A percentile compares a stretch with the other conserved stretches of the same genome.
Evolutionary conservation across 495 filamentous ascomycete genomes (phyloP).

Genomic region (Pyrenula aspistea): DNA sequence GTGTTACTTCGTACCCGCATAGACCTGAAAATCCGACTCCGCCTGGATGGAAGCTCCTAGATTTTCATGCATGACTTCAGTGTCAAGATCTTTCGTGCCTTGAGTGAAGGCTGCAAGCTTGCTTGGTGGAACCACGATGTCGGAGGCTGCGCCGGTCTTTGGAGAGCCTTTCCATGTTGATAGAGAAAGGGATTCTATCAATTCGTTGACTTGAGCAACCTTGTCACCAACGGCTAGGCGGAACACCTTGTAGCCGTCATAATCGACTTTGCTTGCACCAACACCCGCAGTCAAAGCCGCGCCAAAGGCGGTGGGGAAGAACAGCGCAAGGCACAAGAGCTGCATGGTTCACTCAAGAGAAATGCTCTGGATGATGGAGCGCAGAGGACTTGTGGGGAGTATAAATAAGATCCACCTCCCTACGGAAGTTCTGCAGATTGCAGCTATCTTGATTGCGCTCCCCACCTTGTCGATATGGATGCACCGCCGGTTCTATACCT

Average conservation of each 20-base stretch:
- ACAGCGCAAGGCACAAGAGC: not conserved
- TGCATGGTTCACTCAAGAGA: too few species aligned
- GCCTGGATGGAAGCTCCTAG: conserved; percentile 27
- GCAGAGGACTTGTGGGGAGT: too few species aligned
- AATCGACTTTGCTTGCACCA: conserved; percentile 14
- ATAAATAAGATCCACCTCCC: too few species aligned
- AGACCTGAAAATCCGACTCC: conserved; percentile 17
- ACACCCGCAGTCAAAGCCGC: not conserved
- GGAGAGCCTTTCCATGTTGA: conserved; percentile 17
- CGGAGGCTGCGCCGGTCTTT: conserved; percentile 17
- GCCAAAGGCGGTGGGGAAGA: not conserved
- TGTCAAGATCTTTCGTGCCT: conserved; percentile 15
- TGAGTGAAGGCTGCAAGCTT: conserved; percentile 20
- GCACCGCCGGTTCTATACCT: too few species aligned
- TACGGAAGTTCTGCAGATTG: too few species aligned
- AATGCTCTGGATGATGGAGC: too few species aligned
- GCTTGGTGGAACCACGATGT: conserved; percentile 29
- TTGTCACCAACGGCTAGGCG: conserved; percentile 16
- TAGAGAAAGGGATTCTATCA: conserved; percentile 11
- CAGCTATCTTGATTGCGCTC: too few species aligned
- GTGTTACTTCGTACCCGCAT: conserved; percentile 7
- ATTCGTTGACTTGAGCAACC: conserved; percentile 9
- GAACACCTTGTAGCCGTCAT: conserved; percentile 34
- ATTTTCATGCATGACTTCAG: conserved; percentile 27
- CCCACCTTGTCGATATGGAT: too few species aligned